Evolutionary conservation across 805 yeast species (phyloP).

Genomic region (Metschnikowia colocasiae): DNA sequence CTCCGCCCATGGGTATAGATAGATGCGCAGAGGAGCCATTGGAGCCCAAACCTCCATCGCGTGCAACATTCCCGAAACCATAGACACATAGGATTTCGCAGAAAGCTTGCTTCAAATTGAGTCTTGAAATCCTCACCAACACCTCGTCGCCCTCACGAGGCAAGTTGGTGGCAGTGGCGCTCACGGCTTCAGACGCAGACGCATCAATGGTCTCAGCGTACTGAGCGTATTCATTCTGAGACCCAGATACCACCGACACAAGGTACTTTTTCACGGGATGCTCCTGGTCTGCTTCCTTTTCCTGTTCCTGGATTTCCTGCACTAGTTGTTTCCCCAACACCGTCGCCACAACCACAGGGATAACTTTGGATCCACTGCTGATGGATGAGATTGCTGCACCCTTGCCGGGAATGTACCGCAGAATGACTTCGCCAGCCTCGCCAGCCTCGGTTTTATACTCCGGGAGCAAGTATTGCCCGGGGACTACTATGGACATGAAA

Average conservation of each 20-base stretch:
- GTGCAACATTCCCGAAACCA: conserved; percentile 50
- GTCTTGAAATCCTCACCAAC: conserved; percentile 65
- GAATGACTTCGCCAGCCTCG: conserved; percentile 25
- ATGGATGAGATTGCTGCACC: conserved; percentile 58
- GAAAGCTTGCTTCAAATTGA: conserved; percentile 65
- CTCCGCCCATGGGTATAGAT: conserved; percentile 48
- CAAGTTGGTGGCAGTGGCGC: conserved; percentile 43
- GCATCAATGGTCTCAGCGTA: conserved; percentile 22
- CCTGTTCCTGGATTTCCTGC: conserved; percentile 17
- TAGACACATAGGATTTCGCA: conserved; percentile 73
- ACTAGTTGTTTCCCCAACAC: conserved; percentile 55
- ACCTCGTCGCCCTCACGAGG: conserved; percentile 87
- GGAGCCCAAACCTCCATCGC: conserved; percentile 66
- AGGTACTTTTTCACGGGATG: conserved; percentile 21
- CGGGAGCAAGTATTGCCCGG: conserved; percentile 79
- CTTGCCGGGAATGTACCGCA: conserved; percentile 55
- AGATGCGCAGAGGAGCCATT: conserved; percentile 42
- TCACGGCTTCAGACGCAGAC: conserved; percentile 15
- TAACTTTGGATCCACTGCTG: conserved; percentile 33
- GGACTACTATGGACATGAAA: conserved; percentile 31
- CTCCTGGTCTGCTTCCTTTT: conserved; percentile 8
- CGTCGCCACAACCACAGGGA: conserved; percentile 53
- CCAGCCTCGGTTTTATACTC: conserved; percentile 33
- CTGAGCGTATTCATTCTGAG: conserved; percentile 23
- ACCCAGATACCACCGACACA: conserved; percentile 30